phyloP scores from a whole-genome alignment of 148 eudicot species.

The Linanthus parryae region DNA sequence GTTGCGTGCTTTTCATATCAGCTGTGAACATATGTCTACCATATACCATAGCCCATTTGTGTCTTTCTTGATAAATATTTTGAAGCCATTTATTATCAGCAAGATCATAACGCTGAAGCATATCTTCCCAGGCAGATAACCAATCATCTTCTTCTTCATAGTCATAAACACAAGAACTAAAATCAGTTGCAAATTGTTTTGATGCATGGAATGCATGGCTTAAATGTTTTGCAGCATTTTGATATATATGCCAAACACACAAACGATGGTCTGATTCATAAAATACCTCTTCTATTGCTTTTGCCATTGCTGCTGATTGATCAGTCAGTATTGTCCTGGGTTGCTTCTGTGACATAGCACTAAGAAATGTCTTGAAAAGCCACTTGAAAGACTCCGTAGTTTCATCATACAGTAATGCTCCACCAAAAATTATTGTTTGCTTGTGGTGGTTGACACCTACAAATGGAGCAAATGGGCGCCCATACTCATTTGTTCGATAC shows the following conservation, averaged over 20 bases:
- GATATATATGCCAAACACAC: slow-evolving; percentile 27
- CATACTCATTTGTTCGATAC: slow-evolving; percentile 15
- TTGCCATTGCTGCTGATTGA: slow-evolving; percentile 18
- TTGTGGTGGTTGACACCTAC: slow-evolving; percentile 28
- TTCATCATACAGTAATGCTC: slow-evolving; percentile 29
- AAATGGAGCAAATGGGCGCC: slow-evolving; percentile 25
- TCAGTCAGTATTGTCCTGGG: slow-evolving; percentile 34
- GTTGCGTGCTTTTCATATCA: slow-evolving; percentile 20
- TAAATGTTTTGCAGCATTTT: slow-evolving; percentile 18
- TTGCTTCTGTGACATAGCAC: slow-evolving; percentile 17
- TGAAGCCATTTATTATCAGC: slow-evolving; percentile 17
- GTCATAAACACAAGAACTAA: slow-evolving; percentile 17
- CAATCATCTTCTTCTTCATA: slow-evolving; percentile 17
- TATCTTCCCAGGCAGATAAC: slow-evolving; percentile 16
- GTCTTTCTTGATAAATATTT: slow-evolving; percentile 13
- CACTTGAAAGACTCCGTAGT: slow-evolving; percentile 22
- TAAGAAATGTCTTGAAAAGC: slow-evolving; percentile 30
- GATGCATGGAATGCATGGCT: no score
- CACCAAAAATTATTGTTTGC: slow-evolving; percentile 24
- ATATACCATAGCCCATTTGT: slow-evolving; percentile 28
- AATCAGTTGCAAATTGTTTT: no score
- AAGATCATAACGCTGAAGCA: slow-evolving; percentile 11
- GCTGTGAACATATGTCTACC: slow-evolving; percentile 14
- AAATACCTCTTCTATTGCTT: slow-evolving; percentile 10
- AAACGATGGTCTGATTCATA: slow-evolving; percentile 26